phyloP scores from a whole-genome alignment of 2,329 filamentous ascomycete genomes.

The Triangularia setosa region DNA sequence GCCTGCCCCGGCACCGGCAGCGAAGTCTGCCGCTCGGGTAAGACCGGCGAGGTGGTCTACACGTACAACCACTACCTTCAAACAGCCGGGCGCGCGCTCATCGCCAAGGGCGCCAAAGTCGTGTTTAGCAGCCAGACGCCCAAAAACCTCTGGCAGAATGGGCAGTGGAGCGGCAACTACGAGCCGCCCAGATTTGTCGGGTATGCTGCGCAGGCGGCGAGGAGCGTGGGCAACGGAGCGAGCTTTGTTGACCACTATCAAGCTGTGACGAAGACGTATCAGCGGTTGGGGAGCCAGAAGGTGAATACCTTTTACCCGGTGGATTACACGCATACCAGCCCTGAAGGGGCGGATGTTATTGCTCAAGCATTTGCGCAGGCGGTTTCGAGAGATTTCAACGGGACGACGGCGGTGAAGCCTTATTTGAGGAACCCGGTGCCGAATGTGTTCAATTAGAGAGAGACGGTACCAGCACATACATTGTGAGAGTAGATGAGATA shows the following conservation, averaged over 20 bases:
- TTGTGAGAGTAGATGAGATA: neutral
- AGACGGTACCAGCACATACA: neutral
- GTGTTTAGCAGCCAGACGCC: constrained; percentile 57
- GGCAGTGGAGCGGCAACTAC: constrained; percentile 40
- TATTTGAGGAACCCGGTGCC: constrained; percentile 26
- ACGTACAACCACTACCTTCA: constrained; percentile 34
- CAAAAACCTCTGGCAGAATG: constrained; percentile 59
- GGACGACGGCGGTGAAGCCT: constrained; percentile 28
- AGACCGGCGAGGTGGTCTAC: constrained; percentile 28
- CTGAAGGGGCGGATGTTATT: constrained; percentile 50
- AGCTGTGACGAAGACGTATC: constrained; percentile 49
- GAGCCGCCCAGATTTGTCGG: constrained; percentile 51
- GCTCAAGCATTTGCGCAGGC: constrained; percentile 56
- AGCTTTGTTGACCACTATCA: constrained; percentile 56
- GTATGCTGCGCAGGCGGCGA: constrained; percentile 40
- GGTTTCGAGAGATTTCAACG: constrained; percentile 25
- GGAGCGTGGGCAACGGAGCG: constrained; percentile 41
- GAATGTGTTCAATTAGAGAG: constrained; percentile 21
- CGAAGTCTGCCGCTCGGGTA: constrained; percentile 46
- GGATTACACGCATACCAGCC: constrained; percentile 60
- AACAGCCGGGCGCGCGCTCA: constrained; percentile 28
- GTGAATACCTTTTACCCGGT: constrained; percentile 50
- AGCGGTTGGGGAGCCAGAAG: constrained; percentile 42
- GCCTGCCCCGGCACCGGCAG: constrained; percentile 51
- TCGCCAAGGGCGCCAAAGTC: constrained; percentile 56